Percentiles rank a stretch among this genome's conserved stretches.
Conservation (phyloP, 1,139 yeast species). For the Diutina neorugosa region DNA sequence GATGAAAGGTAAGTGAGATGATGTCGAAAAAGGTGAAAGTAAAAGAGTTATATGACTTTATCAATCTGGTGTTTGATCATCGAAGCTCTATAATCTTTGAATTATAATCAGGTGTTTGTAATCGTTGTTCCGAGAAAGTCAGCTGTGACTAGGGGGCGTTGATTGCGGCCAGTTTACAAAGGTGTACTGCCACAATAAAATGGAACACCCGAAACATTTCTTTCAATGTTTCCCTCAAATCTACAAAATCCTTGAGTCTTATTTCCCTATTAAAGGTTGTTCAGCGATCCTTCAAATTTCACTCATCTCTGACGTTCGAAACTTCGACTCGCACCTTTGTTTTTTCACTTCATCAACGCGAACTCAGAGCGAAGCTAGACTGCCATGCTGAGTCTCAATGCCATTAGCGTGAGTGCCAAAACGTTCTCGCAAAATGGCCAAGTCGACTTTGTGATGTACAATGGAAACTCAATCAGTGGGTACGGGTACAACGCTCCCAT, state of each 20-base stretch:
- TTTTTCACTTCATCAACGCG: neutral
- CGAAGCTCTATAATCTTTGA: too few relatives aligned
- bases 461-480: slow-evolving; percentile 5
- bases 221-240: neutral
- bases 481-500: slow-evolving; percentile 10
- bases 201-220: too few relatives aligned
- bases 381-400: neutral
- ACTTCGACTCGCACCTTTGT: neutral
- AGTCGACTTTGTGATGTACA: slow-evolving; percentile 4
- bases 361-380: neutral
- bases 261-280: neutral
- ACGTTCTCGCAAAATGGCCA: slow-evolving; percentile 2
- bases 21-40: neutral
- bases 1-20: neutral
- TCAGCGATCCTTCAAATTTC: neutral
- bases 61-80: too few relatives aligned
- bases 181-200: too few relatives aligned
- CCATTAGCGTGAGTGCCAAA: slow-evolving; percentile 1
- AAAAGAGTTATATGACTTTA: neutral
- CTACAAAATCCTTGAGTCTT: too few relatives aligned
- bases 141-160: too few relatives aligned
- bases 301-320: neutral
- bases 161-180: too few relatives aligned
- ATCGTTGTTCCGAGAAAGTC: too few relatives aligned
- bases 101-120: too few relatives aligned